Conservation (phyloP, 108 stramenopile species). For the Nitzschia sp. region DNA sequence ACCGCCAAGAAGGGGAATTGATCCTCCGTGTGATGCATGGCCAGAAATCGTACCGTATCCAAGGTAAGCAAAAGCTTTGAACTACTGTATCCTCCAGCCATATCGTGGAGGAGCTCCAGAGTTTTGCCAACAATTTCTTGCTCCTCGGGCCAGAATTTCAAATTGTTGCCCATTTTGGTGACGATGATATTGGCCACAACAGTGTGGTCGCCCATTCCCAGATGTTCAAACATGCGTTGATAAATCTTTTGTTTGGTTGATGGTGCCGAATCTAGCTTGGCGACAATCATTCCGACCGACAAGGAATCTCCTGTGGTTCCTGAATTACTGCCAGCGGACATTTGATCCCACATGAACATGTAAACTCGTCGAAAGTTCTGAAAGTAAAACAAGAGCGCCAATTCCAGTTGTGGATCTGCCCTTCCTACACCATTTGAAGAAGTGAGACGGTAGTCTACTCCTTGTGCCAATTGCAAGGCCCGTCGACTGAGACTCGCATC, state of each 20-base stretch:
- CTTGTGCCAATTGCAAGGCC: constrained; percentile 86
- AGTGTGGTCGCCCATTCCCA: constrained; percentile 95
- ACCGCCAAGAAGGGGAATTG: constrained; percentile 93
- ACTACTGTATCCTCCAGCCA: constrained; percentile 94
- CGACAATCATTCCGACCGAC: constrained; percentile 72
- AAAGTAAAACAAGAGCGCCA: constrained; percentile 86
- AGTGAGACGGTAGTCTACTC: constrained; percentile 85
- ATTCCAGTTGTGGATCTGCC: constrained; percentile 76
- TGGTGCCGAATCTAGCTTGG: constrained; percentile 75
- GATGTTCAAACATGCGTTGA: constrained; percentile 91
- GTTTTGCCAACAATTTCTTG: constrained; percentile 89
- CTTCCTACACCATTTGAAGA: constrained; percentile 80
- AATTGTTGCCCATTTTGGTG: constrained; percentile 95
- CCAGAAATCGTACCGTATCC: constrained; percentile 93
- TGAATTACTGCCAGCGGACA: constrained; percentile 36
- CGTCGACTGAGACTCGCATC: constrained; percentile 92
- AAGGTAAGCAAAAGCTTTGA: constrained; percentile 92
- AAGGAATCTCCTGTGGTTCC: constrained; percentile 27
- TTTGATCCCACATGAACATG: constrained; percentile 97
- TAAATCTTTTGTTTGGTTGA: constrained; percentile 94
- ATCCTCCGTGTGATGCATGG: constrained; percentile 91
- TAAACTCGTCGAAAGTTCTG: constrained; percentile 91
- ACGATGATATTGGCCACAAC: constrained; percentile 93
- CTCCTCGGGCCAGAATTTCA: constrained; percentile 95
- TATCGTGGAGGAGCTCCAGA: constrained; percentile 91